phyloP scores from a whole-genome alignment of 495 filamentous ascomycete genomes.

The Coniosporium apollinis region DNA sequence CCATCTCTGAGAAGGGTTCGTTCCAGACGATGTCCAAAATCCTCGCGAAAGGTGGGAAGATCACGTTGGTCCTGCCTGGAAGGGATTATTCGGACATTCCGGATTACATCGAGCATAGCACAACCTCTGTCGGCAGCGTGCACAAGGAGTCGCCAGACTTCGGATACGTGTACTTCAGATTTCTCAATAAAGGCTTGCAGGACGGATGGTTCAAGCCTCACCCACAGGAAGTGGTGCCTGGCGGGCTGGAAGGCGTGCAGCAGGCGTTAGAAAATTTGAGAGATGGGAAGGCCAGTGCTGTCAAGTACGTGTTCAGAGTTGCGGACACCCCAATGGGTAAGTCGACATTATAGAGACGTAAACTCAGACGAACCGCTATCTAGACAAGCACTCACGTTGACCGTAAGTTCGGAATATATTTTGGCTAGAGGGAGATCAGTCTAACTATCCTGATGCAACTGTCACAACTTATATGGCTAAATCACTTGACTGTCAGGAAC shows the following conservation, averaged over 20 bases:
- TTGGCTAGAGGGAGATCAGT: no score
- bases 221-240: conserved; percentile 40
- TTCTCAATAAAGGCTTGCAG: conserved; percentile 23
- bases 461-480: no score
- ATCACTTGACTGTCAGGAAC: no score
- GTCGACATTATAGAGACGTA: no score
- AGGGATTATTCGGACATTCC: conserved; percentile 17
- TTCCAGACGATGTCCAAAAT: conserved; percentile 30
- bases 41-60: conserved; percentile 27
- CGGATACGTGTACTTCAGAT: conserved; percentile 24
- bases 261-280: conserved; percentile 31
- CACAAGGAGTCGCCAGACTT: conserved; percentile 38
- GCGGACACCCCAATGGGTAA: conserved; percentile 26
- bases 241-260: conserved; percentile 42
- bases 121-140: conserved; percentile 31
- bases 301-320: conserved; percentile 16
- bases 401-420: no score
- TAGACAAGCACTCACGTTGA: no score
- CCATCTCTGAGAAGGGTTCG: conserved; percentile 38
- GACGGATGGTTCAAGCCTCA: conserved; percentile 47
- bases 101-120: conserved; percentile 9
- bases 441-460: no score
- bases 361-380: no score
- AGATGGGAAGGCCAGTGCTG: conserved; percentile 14
- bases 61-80: conserved; percentile 37